Base-by-base conservation (phyloP, 2,329 filamentous ascomycete species). In the Mycogone perniciosa region DNA sequence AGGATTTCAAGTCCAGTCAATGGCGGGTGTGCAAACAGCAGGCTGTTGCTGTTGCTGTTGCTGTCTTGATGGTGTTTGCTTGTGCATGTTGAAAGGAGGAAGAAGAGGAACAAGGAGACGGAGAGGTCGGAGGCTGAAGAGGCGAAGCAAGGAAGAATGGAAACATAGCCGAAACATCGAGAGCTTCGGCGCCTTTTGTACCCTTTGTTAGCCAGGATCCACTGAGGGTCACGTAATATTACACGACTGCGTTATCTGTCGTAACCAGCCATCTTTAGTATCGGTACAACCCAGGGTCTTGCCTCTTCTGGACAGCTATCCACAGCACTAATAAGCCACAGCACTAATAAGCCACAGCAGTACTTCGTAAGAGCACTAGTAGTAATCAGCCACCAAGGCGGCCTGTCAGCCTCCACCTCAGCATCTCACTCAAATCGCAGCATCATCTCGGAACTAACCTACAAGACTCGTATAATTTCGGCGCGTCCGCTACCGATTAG, bases 61-160 rank as follows among this genome's bases (percentile, higher is more conserved):
- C 9, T 20, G 37, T 29, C 10, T 27, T 41, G 11, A 8, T 13
- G 3, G 39, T 7, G 20, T 41, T 27, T 7, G 20, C 11, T 43
- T 44, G 42, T 20, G 40, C 46, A 42, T 37, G 46, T 31, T 42
- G 46, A 48, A 33, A 31, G 29, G 35, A 48, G 33, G 7, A 35
- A 37, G 38, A 35, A 11, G 7, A 41, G 34, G 13, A 34, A 11
- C 5, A 6, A 20, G 30, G 27, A 13, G 9, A 30, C 30, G 38
- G 38, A 30, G 13, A 35, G 31, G 30, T 10, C 46, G 33, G 31
- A 31, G 35, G 30, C 39, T 42, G 11, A 31, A 42, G 44, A 46
- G 46, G 46, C 46, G 46, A 43, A 43, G 46, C 39, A 44, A 20
- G 35, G 38, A 10, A 38, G 11, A 35, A 7, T 35, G 33, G 33